Percentiles rank a stretch among this genome's conserved stretches.
These are phyloP conservation scores for Fusarium albidum DNA, from an alignment of 2,329 filamentous ascomycete genomes.

Conservation along the genomic window DNA sequence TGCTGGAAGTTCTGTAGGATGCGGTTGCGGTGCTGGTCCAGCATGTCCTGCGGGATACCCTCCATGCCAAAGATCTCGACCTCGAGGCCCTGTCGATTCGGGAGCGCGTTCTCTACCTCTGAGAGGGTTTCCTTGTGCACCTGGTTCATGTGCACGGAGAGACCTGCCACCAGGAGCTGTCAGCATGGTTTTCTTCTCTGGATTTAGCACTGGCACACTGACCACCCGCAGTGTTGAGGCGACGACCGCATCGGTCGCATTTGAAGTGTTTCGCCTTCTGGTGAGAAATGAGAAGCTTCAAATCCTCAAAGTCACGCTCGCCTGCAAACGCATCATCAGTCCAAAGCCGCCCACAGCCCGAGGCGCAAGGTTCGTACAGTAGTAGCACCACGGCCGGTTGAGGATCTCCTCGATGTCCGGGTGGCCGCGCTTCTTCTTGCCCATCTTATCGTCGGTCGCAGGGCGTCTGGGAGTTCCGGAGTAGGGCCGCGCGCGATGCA, in stretches of 20 bases:
- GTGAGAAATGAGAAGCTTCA: conserved; percentile 95
- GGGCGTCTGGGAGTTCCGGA: not conserved
- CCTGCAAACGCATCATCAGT: conserved; percentile 51
- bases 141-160: conserved; percentile 97
- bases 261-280: conserved; percentile 99
- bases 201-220: conserved; percentile 39
- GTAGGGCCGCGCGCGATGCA: conserved; percentile 14
- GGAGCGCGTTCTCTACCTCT: conserved; percentile 90
- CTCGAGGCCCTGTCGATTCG: conserved; percentile 84
- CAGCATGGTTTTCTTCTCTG: conserved; percentile 4
- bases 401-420: conserved; percentile 90
- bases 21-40: conserved; percentile 84
- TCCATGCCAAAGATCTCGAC: conserved; percentile 99
- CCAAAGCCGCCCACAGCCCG: conserved; percentile 15
- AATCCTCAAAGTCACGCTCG: conserved; percentile 96
- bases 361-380: conserved; percentile 66
- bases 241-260: conserved; percentile 87
- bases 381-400: conserved; percentile 93
- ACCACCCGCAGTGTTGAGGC: conserved; percentile 96
- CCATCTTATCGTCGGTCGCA: conserved; percentile 60
- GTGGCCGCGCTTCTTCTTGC: conserved; percentile 89
- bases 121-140: conserved; percentile 94
- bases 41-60: conserved; percentile 87
- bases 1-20: conserved; percentile 88
- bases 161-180: conserved; percentile 62